These are phyloP conservation scores for Dothistroma pini DNA, from an alignment of 2,329 filamentous ascomycete genomes.

Conservation along the genomic window DNA sequence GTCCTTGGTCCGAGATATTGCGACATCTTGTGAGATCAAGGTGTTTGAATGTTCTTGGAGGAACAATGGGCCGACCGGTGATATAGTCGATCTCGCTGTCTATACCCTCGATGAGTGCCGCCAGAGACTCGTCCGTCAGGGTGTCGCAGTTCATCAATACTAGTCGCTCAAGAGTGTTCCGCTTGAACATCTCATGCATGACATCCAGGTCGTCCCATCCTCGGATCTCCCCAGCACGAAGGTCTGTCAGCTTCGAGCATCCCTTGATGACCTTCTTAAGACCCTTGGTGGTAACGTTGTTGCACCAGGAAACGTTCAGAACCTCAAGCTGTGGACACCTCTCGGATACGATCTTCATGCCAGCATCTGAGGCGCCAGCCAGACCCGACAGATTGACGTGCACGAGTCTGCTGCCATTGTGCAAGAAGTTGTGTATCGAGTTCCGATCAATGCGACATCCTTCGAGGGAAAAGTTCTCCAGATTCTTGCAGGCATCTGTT, in stretches of 20 bases:
- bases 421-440: constrained; percentile 71
- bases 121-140: constrained; percentile 69
- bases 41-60: constrained; percentile 74
- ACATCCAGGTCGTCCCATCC: constrained; percentile 74
- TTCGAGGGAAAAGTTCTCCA: constrained; percentile 83
- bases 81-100: constrained; percentile 78
- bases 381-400: constrained; percentile 84
- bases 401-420: constrained; percentile 73
- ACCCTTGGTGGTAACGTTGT: constrained; percentile 74
- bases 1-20: constrained; percentile 66
- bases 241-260: constrained; percentile 70
- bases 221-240: constrained; percentile 75
- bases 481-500: constrained; percentile 78
- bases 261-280: constrained; percentile 67
- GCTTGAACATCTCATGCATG: constrained; percentile 69
- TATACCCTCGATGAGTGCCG: constrained; percentile 69
- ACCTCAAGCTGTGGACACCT: constrained; percentile 77
- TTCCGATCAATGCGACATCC: constrained; percentile 81
- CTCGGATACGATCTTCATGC: constrained; percentile 79
- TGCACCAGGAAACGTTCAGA: constrained; percentile 92
- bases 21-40: constrained; percentile 79
- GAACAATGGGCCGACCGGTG: constrained; percentile 70
- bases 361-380: constrained; percentile 72
- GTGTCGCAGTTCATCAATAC: constrained; percentile 76
- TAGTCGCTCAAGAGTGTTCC: constrained; percentile 78